Conservation (phyloP, 1,284 basidiomycete species). For the Ganoderma boninense region DNA sequence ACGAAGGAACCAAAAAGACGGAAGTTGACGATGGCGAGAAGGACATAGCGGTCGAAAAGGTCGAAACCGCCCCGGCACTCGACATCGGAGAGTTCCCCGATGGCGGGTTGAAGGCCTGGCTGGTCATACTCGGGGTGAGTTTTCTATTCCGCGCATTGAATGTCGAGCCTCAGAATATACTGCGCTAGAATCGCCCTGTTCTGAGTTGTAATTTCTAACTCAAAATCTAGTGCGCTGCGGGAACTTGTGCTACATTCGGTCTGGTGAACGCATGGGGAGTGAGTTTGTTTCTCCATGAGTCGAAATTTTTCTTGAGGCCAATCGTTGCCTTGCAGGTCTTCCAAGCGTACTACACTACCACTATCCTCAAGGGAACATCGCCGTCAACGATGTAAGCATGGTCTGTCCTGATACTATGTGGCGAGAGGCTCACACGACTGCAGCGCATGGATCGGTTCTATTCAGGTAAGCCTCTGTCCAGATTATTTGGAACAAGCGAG, state of each 20-base stretch:
- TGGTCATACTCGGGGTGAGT: constrained; percentile 49
- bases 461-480: constrained; percentile 54
- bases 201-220: neutral
- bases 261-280: constrained; percentile 55
- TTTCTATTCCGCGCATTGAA: neutral
- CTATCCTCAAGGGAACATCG: constrained; percentile 43
- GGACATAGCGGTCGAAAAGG: neutral
- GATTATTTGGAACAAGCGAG: neutral
- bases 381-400: constrained; percentile 63
- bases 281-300: constrained; percentile 24
- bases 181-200: neutral
- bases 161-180: neutral
- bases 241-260: constrained; percentile 48
- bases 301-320: neutral
- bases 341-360: constrained; percentile 54
- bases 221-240: constrained; percentile 30
- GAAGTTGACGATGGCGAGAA: constrained; percentile 4
- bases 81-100: constrained; percentile 40
- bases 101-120: constrained; percentile 51
- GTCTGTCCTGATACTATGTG: neutral
- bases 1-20: constrained; percentile 3
- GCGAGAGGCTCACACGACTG: neutral
- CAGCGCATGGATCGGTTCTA: constrained; percentile 80
- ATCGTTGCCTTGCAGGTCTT: constrained; percentile 45
- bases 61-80: neutral